Percentiles rank a stretch among this genome's conserved stretches.
Evolutionary conservation across 306 rosid species (phyloP).

Genomic region (Quillaja saponaria): DNA sequence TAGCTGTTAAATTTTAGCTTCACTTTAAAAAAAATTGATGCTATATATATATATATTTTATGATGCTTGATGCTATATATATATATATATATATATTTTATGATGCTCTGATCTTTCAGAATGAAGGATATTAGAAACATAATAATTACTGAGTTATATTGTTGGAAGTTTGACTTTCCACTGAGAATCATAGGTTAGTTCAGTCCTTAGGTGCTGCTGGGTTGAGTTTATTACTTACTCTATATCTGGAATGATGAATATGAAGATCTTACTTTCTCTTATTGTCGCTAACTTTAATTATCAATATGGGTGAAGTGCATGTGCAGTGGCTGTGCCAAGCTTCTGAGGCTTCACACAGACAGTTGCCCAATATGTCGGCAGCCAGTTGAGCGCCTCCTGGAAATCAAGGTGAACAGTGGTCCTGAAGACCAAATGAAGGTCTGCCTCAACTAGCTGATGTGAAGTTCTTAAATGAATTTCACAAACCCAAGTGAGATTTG

Average conservation of each 20-base stretch:
- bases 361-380: conserved; percentile 54
- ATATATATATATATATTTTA: no score
- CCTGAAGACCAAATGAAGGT: conserved; percentile 18
- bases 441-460: no score
- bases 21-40: no score
- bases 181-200: background rate
- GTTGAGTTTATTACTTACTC: background rate
- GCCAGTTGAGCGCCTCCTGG: conserved; percentile 45
- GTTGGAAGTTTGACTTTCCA: background rate
- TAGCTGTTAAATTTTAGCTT: no score
- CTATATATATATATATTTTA: no score
- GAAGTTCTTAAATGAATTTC: no score
- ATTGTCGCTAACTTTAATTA: no score
- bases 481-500: no score
- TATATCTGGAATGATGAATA: conserved; percentile 5
- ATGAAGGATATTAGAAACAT: no score
- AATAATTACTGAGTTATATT: no score
- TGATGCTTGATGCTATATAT: no score
- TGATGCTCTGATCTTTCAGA: background rate
- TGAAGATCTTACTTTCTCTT: background rate
- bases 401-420: conserved; percentile 41
- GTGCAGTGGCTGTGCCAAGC: conserved; percentile 56
- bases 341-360: conserved; percentile 43
- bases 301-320: conserved; percentile 60
- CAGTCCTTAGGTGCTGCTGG: conserved; percentile 12